A percentile compares a stretch with the other conserved stretches of the same genome.
These are phyloP conservation scores for Mrakia blollopis DNA, from an alignment of 768 basidiomycete species.

Conservation along the genomic window DNA sequence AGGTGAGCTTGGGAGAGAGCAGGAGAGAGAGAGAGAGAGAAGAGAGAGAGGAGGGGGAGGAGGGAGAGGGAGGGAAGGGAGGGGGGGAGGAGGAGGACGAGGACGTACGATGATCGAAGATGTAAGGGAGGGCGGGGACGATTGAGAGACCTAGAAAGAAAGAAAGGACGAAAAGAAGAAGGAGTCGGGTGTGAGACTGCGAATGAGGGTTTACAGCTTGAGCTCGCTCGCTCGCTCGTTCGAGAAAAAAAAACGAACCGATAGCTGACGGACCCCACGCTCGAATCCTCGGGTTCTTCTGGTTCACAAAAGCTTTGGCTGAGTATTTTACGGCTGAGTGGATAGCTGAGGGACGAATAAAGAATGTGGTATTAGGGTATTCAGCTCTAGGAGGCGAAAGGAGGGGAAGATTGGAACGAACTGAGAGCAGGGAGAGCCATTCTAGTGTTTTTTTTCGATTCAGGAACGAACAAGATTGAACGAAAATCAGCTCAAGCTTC, in stretches of 20 bases:
- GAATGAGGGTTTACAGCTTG: too few species aligned
- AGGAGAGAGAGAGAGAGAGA: background rate
- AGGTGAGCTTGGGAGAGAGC: slow-evolving; percentile 18
- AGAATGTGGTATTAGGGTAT: too few species aligned
- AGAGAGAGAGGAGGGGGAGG: background rate
- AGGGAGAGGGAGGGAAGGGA: background rate
- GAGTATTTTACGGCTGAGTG: slow-evolving; percentile 43
- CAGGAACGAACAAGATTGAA: too few species aligned
- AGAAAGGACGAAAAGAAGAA: background rate
- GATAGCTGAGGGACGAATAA: slow-evolving; percentile 35
- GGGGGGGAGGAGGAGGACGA: slow-evolving; percentile 8
- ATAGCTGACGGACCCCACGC: slow-evolving; percentile 43
- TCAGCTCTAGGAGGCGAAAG: too few species aligned
- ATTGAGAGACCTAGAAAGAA: slow-evolving; percentile 36
- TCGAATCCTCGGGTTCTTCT: slow-evolving; percentile 37
- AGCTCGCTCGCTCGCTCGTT: too few species aligned
- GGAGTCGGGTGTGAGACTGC: background rate
- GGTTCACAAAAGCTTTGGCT: slow-evolving; percentile 41
- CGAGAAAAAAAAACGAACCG: slow-evolving; percentile 26
- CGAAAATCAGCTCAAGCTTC: background rate
- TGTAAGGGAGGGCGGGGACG: slow-evolving; percentile 43
- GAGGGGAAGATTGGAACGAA: background rate
- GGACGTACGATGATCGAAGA: slow-evolving; percentile 44
- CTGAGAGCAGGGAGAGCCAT: slow-evolving; percentile 46
- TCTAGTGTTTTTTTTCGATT: background rate